These are phyloP conservation scores for Testicularia cyperi DNA, from an alignment of 1,284 basidiomycete genomes.

Conservation along the genomic window DNA sequence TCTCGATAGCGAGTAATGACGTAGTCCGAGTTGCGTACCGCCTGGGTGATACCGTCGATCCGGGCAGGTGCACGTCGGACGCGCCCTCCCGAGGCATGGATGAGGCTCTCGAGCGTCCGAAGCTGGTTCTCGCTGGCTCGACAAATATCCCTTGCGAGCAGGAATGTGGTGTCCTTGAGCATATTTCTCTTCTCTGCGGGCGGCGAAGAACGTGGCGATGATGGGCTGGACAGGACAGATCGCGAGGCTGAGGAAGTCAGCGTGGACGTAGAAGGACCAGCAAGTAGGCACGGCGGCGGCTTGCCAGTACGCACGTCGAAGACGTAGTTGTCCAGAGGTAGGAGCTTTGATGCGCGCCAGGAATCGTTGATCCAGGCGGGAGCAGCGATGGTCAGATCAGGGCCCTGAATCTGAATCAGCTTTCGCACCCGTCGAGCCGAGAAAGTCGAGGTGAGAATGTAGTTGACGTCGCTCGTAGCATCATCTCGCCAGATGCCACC, in stretches of 20 bases:
- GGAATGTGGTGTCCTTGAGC: constrained; percentile 15
- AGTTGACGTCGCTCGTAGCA: constrained; percentile 79
- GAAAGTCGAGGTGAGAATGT: constrained; percentile 68
- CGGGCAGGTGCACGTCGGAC: constrained; percentile 25
- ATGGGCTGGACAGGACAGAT: no score
- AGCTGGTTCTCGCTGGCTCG: constrained; percentile 53
- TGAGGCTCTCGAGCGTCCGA: constrained; percentile 59
- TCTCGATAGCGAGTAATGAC: constrained; percentile 71
- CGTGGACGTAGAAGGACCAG: no score
- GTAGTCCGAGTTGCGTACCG: constrained; percentile 66
- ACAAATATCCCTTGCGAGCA: constrained; percentile 40
- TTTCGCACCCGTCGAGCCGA: constrained; percentile 23
- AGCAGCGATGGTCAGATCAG: constrained; percentile 68
- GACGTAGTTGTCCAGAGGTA: constrained; percentile 68
- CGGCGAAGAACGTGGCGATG: constrained; percentile 11
- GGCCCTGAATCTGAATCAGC: constrained; percentile 64
- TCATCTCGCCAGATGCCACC: constrained; percentile 77
- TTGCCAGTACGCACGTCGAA: constrained; percentile 66
- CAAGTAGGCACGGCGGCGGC: constrained; percentile 37
- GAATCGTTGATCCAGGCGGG: constrained; percentile 84
- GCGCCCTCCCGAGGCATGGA: constrained; percentile 19
- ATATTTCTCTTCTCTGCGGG: constrained; percentile 1
- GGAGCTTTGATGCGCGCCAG: constrained; percentile 67
- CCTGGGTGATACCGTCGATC: constrained; percentile 32
- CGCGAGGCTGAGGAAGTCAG: no score